Evolutionary conservation across 257 asterid species (phyloP), one percentile per base, ranked within the genome.

Genomic region (Solanum corneliomulleri): DNA sequence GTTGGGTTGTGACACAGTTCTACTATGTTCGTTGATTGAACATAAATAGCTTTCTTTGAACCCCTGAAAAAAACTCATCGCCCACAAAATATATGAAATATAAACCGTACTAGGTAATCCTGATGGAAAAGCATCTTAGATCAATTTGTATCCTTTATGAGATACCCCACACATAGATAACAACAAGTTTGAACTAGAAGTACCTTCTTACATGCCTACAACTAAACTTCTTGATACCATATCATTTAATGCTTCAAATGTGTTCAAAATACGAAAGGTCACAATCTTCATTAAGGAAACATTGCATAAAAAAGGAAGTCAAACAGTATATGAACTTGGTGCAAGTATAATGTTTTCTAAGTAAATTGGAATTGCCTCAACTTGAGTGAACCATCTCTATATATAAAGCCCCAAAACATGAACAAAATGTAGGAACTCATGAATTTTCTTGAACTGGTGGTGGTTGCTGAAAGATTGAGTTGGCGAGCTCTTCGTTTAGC

Each of bases 401-500:
- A 18, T 52, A 52, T 18, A 18, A 52, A 1, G 4, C 62, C 62
- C n/a, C 62, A 3, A 52, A 23, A 52, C 62, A 52, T 9, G 10
- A 52, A 52, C 62, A 52, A 52, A 52, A 2, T 52, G 62, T 52
- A 52, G 11, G 62, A 52, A 49, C 87, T 91, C 92, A 89, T 60
- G 91, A 83, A 83, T 89, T 91, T 49, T 93, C 92, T 29, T 90
- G 89, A 85, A 91, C 80, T 70, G 29, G 6, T 20, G 90, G 16
- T 15, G 89, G 35, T 47, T 81, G 88, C 15, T 92, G 95, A 84
- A 94, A 97, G 89, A 95, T 90, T 60, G 91, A 60, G 89, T 89
- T 91, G 76, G 93, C 95, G 20, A 94, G 96, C 58, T 94, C 96
- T 75, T 93, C 95, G 14, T 94, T 94, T 90, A 94, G 90, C 94